Conservation (phyloP, 352 stramenopile genomes). For the Phytopythium cucurbitacearum region DNA sequence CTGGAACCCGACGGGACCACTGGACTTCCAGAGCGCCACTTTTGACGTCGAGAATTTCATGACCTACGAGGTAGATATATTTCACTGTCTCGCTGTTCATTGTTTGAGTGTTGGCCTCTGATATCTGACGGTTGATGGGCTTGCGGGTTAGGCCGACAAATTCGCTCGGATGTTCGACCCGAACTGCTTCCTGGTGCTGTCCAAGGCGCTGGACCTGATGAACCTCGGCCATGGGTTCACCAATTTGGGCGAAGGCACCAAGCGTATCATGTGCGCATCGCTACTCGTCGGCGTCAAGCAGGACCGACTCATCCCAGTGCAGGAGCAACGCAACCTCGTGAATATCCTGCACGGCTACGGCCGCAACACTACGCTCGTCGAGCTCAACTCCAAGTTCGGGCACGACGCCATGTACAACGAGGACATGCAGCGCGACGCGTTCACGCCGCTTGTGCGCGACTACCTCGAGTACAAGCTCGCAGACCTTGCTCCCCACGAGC, state of each 20-base stretch:
- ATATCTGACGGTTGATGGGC: too few relatives aligned
- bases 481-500: slow-evolving; percentile 45
- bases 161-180: slow-evolving; percentile 83
- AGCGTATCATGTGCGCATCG: slow-evolving; percentile 57
- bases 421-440: slow-evolving; percentile 79
- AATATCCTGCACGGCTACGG: slow-evolving; percentile 80
- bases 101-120: too few relatives aligned
- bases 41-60: slow-evolving; percentile 91
- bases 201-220: slow-evolving; percentile 85
- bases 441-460: slow-evolving; percentile 61
- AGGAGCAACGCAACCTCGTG: slow-evolving; percentile 76
- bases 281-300: slow-evolving; percentile 82
- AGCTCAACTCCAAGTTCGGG: slow-evolving; percentile 83
- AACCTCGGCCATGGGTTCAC: slow-evolving; percentile 65
- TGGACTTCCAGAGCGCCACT: slow-evolving; percentile 69
- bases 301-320: slow-evolving; percentile 76
- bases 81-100: too few relatives aligned
- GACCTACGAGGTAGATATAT: slow-evolving; percentile 59
- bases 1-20: slow-evolving; percentile 71
- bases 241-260: slow-evolving; percentile 69
- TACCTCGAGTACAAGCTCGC: slow-evolving; percentile 63
- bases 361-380: slow-evolving; percentile 50
- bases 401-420: slow-evolving; percentile 86
- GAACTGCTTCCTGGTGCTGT: slow-evolving; percentile 89
- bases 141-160: slow-evolving; percentile 37